Conservation (phyloP, 2,329 filamentous ascomycete genomes). For the Cladophialophora yegresii region DNA sequence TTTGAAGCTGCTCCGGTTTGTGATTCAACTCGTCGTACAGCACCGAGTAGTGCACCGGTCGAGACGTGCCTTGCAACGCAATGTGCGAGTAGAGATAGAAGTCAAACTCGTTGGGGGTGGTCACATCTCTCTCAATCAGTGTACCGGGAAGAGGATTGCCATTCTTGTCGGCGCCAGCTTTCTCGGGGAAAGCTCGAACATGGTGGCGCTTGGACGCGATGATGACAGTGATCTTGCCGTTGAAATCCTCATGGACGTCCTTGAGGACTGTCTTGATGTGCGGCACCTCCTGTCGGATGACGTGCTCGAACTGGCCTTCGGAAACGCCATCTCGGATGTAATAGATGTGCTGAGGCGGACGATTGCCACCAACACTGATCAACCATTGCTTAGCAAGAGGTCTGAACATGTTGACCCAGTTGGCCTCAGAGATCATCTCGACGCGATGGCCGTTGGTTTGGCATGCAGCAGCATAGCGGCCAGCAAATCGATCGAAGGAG, state of each 20-base stretch:
- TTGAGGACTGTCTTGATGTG: constrained; percentile 62
- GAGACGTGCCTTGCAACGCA: constrained; percentile 90
- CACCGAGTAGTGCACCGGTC: constrained; percentile 89
- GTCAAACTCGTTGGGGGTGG: constrained; percentile 85
- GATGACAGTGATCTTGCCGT: constrained; percentile 77
- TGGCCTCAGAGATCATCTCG: constrained; percentile 73
- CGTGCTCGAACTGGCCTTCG: constrained; percentile 79
- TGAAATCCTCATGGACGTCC: constrained; percentile 39
- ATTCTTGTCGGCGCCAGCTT: constrained; percentile 67
- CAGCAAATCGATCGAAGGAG: constrained; percentile 69
- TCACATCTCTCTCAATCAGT: constrained; percentile 84
- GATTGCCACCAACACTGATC: constrained; percentile 54
- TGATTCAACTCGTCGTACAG: constrained; percentile 77
- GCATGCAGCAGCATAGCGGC: constrained; percentile 75
- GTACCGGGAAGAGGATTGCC: constrained; percentile 83
- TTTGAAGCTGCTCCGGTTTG: constrained; percentile 69
- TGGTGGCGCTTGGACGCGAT: constrained; percentile 94
- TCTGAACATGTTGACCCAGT: constrained; percentile 66
- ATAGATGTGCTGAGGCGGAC: constrained; percentile 71
- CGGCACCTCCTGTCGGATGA: constrained; percentile 74
- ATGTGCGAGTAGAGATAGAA: constrained; percentile 73
- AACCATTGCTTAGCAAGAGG: constrained; percentile 68
- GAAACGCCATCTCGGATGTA: constrained; percentile 93
- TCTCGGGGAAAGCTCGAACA: constrained; percentile 80
- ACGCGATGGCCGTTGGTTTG: constrained; percentile 80